Conservation (phyloP, 1,284 basidiomycete genomes). For the Volvariella volvacea region DNA sequence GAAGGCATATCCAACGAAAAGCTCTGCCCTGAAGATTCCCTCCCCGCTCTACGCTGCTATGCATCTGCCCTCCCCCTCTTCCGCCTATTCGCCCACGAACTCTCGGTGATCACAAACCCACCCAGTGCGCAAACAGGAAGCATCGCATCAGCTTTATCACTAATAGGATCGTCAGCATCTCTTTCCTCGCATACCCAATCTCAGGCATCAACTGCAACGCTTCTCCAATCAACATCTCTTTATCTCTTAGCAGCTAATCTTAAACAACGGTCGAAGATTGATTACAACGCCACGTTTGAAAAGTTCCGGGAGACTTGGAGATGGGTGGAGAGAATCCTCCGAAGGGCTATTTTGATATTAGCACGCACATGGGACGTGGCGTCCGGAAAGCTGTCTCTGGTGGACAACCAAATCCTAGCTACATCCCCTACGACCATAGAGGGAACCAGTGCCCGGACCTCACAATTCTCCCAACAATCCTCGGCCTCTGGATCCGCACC, state of each 20-base stretch:
- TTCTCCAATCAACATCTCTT: not conserved
- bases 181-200: not conserved
- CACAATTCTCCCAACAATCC: not conserved
- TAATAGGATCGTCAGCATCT: slow-evolving; percentile 6
- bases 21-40: slow-evolving; percentile 38
- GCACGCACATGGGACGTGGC: slow-evolving; percentile 35
- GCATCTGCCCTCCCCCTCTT: slow-evolving; percentile 50
- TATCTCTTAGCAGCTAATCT: not conserved
- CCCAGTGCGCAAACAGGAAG: slow-evolving; percentile 19
- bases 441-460: not conserved
- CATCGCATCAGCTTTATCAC: slow-evolving; percentile 15
- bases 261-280: slow-evolving; percentile 23
- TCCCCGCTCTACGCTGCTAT: slow-evolving; percentile 48
- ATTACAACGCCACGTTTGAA: slow-evolving; percentile 42
- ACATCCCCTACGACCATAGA: slow-evolving; percentile 10
- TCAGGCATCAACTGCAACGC: not conserved
- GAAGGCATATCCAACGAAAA: slow-evolving; percentile 43
- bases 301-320: slow-evolving; percentile 72
- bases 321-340: slow-evolving; percentile 70
- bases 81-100: slow-evolving; percentile 39
- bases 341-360: slow-evolving; percentile 56
- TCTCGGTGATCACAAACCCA: slow-evolving; percentile 28
- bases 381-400: not conserved
- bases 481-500: slow-evolving; percentile 5
- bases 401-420: slow-evolving; percentile 13